Percentiles rank a stretch among this genome's conserved stretches.
Evolutionary conservation across 345 rosid species (phyloP).

Genomic region (Eutrema japonicum): DNA sequence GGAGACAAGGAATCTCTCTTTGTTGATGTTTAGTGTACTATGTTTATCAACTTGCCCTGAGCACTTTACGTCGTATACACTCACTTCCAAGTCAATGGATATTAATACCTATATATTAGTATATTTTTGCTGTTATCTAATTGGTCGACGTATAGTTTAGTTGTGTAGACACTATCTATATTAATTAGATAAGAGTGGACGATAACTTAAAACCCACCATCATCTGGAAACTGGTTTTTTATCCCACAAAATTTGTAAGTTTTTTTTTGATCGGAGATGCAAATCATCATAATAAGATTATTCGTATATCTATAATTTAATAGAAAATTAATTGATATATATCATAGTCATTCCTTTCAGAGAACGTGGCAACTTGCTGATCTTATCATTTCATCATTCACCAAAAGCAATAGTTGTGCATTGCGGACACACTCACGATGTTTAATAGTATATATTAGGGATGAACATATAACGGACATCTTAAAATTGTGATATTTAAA

Average conservation of each 20-base stretch:
- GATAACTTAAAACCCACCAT: neutral
- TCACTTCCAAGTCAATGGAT: conserved; percentile 36
- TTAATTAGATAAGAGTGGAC: neutral
- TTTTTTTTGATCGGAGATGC: neutral
- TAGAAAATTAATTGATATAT: neutral
- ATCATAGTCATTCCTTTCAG: neutral
- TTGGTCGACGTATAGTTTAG: conserved; percentile 3
- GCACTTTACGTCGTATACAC: conserved; percentile 38
- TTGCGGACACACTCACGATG: neutral
- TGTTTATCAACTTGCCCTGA: conserved; percentile 41
- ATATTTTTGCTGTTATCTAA: conserved; percentile 1
- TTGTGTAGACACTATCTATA: too few species aligned
- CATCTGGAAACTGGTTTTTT: neutral
- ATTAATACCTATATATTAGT: neutral
- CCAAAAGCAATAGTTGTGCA: neutral
- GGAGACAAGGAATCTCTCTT: conserved; percentile 42
- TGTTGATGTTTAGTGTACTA: conserved; percentile 41
- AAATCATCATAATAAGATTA: neutral
- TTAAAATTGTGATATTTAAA: neutral
- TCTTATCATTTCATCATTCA: neutral
- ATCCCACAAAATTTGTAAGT: neutral
- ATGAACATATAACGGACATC: neutral
- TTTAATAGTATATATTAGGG: neutral
- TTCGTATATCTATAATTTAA: neutral
- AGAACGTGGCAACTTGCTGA: neutral